Conservation (phyloP, 1,284 basidiomycete species). For the Pyrrhoderma lamaoense region DNA sequence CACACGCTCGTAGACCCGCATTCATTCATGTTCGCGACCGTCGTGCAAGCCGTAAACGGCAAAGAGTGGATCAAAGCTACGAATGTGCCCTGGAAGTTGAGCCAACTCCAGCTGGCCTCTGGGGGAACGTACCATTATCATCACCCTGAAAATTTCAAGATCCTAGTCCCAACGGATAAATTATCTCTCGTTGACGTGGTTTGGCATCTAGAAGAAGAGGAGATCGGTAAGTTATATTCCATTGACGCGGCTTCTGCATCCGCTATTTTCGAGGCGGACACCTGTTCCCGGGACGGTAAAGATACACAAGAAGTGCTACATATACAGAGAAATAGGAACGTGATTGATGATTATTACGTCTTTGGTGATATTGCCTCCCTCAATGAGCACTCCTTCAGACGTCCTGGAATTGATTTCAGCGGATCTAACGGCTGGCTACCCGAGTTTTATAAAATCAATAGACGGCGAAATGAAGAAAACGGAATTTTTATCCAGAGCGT, state of each 20-base stretch:
- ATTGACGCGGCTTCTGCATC: not conserved
- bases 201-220: conserved; percentile 7
- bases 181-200: conserved; percentile 2
- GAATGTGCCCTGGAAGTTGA: not conserved
- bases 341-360: not conserved
- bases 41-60: not conserved
- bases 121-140: conserved; percentile 5
- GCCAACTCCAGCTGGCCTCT: conserved; percentile 7
- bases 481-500: not conserved
- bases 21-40: conserved; percentile 2
- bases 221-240: not conserved
- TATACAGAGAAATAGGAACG: not conserved
- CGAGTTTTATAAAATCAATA: conserved; percentile 10
- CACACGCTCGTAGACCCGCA: conserved; percentile 1
- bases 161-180: conserved; percentile 2
- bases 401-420: not conserved
- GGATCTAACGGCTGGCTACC: conserved; percentile 12
- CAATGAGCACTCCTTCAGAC: conserved; percentile 1
- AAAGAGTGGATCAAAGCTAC: not conserved
- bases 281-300: not conserved
- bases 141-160: not conserved
- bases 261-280: not conserved
- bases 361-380: conserved; percentile 8
- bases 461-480: conserved; percentile 11
- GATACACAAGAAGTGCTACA: not conserved